Evolutionary conservation across 306 rosid species (phyloP).

Genomic region (Dalbergia oliveri): DNA sequence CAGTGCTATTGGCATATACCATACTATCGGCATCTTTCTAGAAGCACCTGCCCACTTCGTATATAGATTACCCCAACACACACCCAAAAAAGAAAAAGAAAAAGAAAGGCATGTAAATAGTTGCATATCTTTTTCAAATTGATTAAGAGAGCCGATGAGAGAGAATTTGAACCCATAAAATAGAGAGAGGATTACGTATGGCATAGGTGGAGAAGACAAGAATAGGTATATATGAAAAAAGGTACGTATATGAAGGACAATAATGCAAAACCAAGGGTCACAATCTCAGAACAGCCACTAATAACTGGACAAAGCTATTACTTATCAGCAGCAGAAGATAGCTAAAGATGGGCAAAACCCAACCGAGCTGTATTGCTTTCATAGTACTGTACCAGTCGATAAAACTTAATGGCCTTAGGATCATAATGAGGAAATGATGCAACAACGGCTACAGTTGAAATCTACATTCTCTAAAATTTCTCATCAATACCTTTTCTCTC

Average conservation of each 20-base stretch:
- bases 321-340: not conserved
- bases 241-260: not conserved
- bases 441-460: not conserved
- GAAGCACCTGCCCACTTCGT: not conserved
- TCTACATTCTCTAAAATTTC: not conserved
- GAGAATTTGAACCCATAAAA: not conserved
- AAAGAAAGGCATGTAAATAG: not conserved
- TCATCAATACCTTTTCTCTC: not conserved
- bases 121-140: slow-evolving; percentile 24
- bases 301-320: not conserved
- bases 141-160: not conserved
- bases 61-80: too few species aligned
- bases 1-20: not conserved
- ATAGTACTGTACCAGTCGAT: too few species aligned
- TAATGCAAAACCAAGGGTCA: not conserved
- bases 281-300: not conserved
- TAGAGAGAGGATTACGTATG: not conserved
- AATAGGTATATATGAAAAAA: not conserved
- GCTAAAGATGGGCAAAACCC: not conserved
- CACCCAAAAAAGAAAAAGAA: not conserved
- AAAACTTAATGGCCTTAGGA: too few species aligned
- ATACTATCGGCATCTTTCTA: not conserved
- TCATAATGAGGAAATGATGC: too few species aligned
- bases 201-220: not conserved
- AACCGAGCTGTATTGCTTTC: not conserved